These are phyloP conservation scores for Pontederia crassipes DNA, from an alignment of 176 grass and related monocot species.

Conservation along the genomic window DNA sequence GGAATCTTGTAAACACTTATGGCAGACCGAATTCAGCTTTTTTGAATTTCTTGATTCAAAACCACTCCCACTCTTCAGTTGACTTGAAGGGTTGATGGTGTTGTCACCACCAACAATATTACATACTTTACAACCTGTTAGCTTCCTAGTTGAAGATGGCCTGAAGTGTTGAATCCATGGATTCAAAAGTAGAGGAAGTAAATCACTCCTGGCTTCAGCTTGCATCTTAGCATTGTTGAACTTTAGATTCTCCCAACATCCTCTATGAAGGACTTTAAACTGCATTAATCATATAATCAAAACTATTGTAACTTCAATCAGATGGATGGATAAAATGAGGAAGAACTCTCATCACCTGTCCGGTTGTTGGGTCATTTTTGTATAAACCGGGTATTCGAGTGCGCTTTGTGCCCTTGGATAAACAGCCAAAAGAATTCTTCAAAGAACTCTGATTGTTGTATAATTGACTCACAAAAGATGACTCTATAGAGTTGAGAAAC, in stretches of 20 bases:
- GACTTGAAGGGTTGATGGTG: slow-evolving; percentile 20
- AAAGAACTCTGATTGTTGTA: slow-evolving; percentile 25
- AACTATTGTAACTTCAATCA: not conserved
- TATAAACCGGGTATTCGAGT: slow-evolving; percentile 12
- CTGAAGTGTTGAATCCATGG: slow-evolving; percentile 63
- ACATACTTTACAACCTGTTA: not conserved
- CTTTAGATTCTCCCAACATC: slow-evolving; percentile 45
- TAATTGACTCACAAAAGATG: slow-evolving; percentile 55
- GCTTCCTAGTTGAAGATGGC: slow-evolving; percentile 13
- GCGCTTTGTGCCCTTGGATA: slow-evolving; percentile 19
- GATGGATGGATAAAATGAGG: not conserved
- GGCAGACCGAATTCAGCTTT: slow-evolving; percentile 9
- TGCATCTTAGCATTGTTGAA: slow-evolving; percentile 26
- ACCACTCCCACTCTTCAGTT: slow-evolving; percentile 10
- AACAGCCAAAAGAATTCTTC: slow-evolving; percentile 25
- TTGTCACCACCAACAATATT: slow-evolving; percentile 20
- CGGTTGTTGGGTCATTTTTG: slow-evolving; percentile 14
- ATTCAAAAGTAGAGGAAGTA: slow-evolving; percentile 24
- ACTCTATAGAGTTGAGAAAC: slow-evolving; percentile 64
- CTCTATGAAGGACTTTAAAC: slow-evolving; percentile 55
- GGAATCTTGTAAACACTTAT: slow-evolving; percentile 21
- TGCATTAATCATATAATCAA: slow-evolving; percentile 5
- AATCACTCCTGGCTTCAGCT: slow-evolving; percentile 16
- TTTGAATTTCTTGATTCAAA: slow-evolving; percentile 27
- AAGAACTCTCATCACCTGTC: slow-evolving; percentile 1